These are phyloP conservation scores for Wickerhamomyces rabaulensis DNA, from an alignment of 805 yeast species.

Conservation along the genomic window DNA sequence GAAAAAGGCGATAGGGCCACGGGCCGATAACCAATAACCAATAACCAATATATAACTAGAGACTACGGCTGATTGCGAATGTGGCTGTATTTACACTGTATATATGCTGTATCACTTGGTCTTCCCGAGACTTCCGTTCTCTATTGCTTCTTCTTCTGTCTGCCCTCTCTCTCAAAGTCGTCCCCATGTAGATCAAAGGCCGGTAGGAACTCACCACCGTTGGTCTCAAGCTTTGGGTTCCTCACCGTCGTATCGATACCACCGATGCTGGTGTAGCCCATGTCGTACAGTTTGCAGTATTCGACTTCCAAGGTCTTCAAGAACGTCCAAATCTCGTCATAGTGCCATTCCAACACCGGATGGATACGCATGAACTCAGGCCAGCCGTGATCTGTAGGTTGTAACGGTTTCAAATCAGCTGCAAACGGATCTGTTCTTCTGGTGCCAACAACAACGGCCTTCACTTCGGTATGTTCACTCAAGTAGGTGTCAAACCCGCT, in stretches of 20 bases:
- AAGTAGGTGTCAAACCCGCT: slow-evolving; percentile 67
- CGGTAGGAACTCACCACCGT: slow-evolving; percentile 34
- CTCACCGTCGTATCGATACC: slow-evolving; percentile 64
- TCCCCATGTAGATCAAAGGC: slow-evolving; percentile 58
- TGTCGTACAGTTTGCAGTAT: slow-evolving; percentile 74
- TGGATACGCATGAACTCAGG: slow-evolving; percentile 80
- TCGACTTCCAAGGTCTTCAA: slow-evolving; percentile 49
- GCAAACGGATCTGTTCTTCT: slow-evolving; percentile 88
- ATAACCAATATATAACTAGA: no score
- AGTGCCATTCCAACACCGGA: slow-evolving; percentile 86
- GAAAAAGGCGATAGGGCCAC: no score
- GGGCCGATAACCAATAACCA: no score
- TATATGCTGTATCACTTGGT: no score
- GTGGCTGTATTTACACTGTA: no score
- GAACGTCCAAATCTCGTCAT: slow-evolving; percentile 82
- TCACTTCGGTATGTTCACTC: slow-evolving; percentile 42
- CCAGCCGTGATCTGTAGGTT: slow-evolving; percentile 86
- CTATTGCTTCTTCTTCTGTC: slow-evolving; percentile 5
- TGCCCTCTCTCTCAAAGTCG: slow-evolving; percentile 50
- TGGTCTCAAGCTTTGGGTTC: slow-evolving; percentile 53
- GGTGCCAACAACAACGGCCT: slow-evolving; percentile 82
- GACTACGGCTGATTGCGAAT: no score
- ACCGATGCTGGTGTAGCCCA: slow-evolving; percentile 88
- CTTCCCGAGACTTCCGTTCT: no score
- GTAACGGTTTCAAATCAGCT: slow-evolving; percentile 48